phyloP scores from a whole-genome alignment of 164 flowering plant genomes.

The Dillenia turbinata region DNA sequence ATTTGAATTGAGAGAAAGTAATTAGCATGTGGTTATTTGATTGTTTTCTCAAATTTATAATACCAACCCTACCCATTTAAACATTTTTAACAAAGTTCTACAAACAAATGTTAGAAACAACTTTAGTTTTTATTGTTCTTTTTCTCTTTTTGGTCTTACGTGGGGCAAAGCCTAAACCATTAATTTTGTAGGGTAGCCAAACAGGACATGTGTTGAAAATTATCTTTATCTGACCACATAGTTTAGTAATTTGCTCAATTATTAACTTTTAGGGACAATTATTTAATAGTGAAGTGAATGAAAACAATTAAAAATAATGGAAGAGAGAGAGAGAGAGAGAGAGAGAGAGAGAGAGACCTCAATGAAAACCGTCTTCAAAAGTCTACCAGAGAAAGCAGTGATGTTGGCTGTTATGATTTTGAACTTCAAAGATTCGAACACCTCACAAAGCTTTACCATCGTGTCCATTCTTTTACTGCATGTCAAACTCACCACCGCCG shows the following conservation, averaged over 20 bases:
- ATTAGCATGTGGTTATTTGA: too few species aligned
- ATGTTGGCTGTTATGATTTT: conserved; percentile 68
- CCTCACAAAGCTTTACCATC: conserved; percentile 70
- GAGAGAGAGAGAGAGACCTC: conserved; percentile 41
- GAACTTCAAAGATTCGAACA: conserved; percentile 71
- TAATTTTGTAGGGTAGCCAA: too few species aligned
- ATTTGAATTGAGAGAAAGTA: too few species aligned
- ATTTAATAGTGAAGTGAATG: not conserved
- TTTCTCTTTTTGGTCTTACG: too few species aligned
- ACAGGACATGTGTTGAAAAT: conserved; percentile 11
- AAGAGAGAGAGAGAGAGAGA: not conserved
- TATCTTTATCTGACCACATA: not conserved
- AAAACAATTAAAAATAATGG: not conserved
- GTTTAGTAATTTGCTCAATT: not conserved
- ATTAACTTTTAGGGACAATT: not conserved
- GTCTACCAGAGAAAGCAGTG: conserved; percentile 59
- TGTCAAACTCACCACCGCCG: conserved; percentile 56
- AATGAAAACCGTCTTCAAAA: conserved; percentile 62
- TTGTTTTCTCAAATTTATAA: too few species aligned
- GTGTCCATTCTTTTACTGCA: conserved; percentile 69
- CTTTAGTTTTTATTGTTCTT: too few species aligned
- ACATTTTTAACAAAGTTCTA: too few species aligned
- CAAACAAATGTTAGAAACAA: too few species aligned
- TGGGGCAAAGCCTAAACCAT: too few species aligned
- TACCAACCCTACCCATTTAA: too few species aligned